phyloP scores from a whole-genome alignment of 2,329 filamentous ascomycete genomes.

The Xylogone sp. region DNA sequence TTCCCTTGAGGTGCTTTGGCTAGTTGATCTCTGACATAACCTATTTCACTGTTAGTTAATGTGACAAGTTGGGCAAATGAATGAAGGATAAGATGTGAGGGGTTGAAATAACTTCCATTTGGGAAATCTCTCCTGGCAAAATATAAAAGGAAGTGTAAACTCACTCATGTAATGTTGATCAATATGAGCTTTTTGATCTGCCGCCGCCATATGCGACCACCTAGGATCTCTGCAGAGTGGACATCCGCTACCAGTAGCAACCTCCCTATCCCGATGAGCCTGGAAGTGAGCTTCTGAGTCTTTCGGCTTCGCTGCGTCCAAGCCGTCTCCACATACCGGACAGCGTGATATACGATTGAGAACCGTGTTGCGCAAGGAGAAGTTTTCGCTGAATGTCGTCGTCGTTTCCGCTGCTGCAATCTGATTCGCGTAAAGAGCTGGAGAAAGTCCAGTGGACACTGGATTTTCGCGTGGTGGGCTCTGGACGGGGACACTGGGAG shows the following conservation, averaged over 20 bases:
- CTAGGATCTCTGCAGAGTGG: neutral
- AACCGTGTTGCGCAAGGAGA: slow-evolving; percentile 15
- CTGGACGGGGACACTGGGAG: slow-evolving; percentile 16
- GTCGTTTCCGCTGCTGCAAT: slow-evolving; percentile 21
- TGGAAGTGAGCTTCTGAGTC: neutral
- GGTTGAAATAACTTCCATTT: too few species aligned
- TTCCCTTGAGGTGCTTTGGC: neutral
- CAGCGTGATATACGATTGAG: slow-evolving; percentile 18
- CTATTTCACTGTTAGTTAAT: too few species aligned
- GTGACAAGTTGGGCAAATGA: too few species aligned
- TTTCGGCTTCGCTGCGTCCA: neutral
- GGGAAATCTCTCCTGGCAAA: too few species aligned
- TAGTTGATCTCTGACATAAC: too few species aligned
- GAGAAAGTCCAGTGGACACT: slow-evolving; percentile 11
- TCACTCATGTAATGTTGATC: neutral
- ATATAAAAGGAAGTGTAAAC: neutral
- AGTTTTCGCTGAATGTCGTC: slow-evolving; percentile 15
- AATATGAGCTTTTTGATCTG: neutral
- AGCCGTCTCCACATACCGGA: slow-evolving; percentile 10
- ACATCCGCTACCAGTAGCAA: neutral
- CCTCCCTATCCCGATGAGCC: neutral
- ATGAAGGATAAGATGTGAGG: too few species aligned
- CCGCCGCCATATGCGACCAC: neutral
- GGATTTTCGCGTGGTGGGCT: slow-evolving; percentile 13
- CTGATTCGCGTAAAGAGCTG: slow-evolving; percentile 16